Evolutionary conservation across 1,284 basidiomycete genomes (phyloP).

Genomic region (Moesziomyces sp.): DNA sequence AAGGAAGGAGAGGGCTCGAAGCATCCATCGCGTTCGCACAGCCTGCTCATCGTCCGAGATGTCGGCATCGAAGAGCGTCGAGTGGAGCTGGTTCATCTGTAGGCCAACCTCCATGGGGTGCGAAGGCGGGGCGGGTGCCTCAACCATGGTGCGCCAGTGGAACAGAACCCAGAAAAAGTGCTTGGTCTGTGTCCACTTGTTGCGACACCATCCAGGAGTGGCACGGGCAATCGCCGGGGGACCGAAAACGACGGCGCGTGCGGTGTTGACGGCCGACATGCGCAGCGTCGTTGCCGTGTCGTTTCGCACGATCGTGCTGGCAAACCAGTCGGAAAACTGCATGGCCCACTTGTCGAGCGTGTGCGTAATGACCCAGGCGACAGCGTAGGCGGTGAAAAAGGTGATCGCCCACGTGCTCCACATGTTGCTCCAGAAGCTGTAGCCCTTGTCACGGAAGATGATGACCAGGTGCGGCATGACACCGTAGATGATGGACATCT

Average conservation of each 20-base stretch:
- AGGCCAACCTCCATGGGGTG: slow-evolving; percentile 69
- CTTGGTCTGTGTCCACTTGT: slow-evolving; percentile 37
- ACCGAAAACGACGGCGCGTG: slow-evolving; percentile 15
- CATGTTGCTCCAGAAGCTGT: slow-evolving; percentile 68
- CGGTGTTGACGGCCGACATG: slow-evolving; percentile 23
- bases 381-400: slow-evolving; percentile 67
- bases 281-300: slow-evolving; percentile 21
- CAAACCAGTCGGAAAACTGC: slow-evolving; percentile 30
- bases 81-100: slow-evolving; percentile 68
- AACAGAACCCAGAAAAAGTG: slow-evolving; percentile 59
- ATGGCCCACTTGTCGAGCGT: slow-evolving; percentile 42
- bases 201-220: slow-evolving; percentile 23
- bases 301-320: slow-evolving; percentile 28
- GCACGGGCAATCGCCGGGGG: slow-evolving; percentile 34
- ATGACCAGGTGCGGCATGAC: slow-evolving; percentile 69
- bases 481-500: slow-evolving; percentile 69
- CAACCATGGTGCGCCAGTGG: slow-evolving; percentile 63
- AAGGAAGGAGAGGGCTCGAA: slow-evolving; percentile 64
- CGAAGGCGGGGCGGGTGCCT: slow-evolving; percentile 66
- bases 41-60: slow-evolving; percentile 67
- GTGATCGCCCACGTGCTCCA: slow-evolving; percentile 68
- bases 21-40: slow-evolving; percentile 66
- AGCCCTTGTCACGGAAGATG: slow-evolving; percentile 62
- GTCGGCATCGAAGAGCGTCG: slow-evolving; percentile 68
- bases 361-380: slow-evolving; percentile 61